These are phyloP conservation scores for Aspergillus heteromorphus DNA, from an alignment of 495 filamentous ascomycete genomes.

Conservation along the genomic window DNA sequence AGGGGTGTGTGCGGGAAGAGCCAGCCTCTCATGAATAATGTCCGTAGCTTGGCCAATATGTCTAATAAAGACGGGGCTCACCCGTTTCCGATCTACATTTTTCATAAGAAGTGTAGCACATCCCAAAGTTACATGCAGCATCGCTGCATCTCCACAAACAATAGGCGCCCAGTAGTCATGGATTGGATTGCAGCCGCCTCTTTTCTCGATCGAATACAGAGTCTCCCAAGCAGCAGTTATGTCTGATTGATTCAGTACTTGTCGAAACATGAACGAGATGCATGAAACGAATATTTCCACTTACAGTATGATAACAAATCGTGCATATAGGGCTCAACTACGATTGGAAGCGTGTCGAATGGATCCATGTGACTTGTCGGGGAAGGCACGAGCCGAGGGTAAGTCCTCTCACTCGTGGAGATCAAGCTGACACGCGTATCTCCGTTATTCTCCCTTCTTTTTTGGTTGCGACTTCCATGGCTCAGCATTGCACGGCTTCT, in stretches of 20 bases:
- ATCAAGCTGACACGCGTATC: not conserved
- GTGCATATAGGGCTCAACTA: constrained; percentile 1
- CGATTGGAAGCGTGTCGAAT: not conserved
- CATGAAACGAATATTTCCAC: no score
- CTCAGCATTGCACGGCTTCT: not conserved
- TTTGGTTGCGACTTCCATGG: not conserved
- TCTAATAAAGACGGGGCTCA: not conserved
- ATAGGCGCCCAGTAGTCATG: not conserved
- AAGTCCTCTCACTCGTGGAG: not conserved
- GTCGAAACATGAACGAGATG: no score
- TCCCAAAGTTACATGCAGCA: not conserved
- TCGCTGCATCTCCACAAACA: not conserved
- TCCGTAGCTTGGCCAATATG: not conserved
- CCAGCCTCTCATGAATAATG: not conserved
- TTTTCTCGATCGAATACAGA: not conserved
- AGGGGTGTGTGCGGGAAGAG: not conserved
- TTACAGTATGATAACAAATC: not conserved
- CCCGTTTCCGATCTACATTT: not conserved
- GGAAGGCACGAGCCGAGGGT: not conserved
- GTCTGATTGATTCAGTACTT: no score
- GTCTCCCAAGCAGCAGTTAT: not conserved
- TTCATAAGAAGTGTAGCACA: not conserved
- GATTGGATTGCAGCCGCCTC: not conserved
- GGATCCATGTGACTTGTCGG: not conserved
- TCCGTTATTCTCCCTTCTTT: not conserved